These are phyloP conservation scores for Pythium pyrilobum DNA, from an alignment of 352 stramenopile genomes.

Conservation along the genomic window DNA sequence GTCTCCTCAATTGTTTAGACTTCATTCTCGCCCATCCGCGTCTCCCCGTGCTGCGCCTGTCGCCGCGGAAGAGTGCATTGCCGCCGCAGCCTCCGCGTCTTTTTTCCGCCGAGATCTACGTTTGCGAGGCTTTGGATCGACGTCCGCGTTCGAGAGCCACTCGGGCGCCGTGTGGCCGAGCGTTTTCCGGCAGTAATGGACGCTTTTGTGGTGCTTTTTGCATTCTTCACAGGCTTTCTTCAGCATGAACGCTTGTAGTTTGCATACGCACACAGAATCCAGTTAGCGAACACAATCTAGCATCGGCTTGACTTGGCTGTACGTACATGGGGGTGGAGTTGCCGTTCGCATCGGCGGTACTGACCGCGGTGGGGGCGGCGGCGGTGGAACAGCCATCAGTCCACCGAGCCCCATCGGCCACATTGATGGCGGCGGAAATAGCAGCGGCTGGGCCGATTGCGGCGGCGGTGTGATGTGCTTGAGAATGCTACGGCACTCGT, in stretches of 20 bases:
- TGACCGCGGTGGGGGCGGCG: conserved; percentile 18
- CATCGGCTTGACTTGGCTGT: too few relatives aligned
- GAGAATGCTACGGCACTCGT: conserved; percentile 27
- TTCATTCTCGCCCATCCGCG: too few relatives aligned
- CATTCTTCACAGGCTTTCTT: conserved; percentile 71
- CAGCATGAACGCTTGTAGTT: conserved; percentile 18
- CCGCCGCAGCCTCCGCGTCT: background rate
- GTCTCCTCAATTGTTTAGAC: too few relatives aligned
- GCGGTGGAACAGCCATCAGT: conserved; percentile 1
- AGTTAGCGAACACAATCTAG: too few relatives aligned
- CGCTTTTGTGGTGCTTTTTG: conserved; percentile 56
- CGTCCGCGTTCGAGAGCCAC: conserved; percentile 36
- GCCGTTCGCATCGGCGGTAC: conserved; percentile 19
- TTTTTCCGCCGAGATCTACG: conserved; percentile 14
- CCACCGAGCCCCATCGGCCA: conserved; percentile 8
- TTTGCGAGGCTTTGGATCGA: conserved; percentile 12
- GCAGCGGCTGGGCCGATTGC: conserved; percentile 1
- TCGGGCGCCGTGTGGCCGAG: conserved; percentile 63
- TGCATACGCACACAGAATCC: background rate
- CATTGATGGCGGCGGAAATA: conserved; percentile 9
- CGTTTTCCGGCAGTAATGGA: conserved; percentile 60
- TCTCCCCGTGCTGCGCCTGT: too few relatives aligned
- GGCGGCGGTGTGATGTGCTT: conserved; percentile 25
- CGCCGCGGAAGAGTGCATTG: too few relatives aligned
- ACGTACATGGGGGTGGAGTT: background rate